Conservation (phyloP, 2,329 filamentous ascomycete species). For the Pestalotiopsis sp. region DNA sequence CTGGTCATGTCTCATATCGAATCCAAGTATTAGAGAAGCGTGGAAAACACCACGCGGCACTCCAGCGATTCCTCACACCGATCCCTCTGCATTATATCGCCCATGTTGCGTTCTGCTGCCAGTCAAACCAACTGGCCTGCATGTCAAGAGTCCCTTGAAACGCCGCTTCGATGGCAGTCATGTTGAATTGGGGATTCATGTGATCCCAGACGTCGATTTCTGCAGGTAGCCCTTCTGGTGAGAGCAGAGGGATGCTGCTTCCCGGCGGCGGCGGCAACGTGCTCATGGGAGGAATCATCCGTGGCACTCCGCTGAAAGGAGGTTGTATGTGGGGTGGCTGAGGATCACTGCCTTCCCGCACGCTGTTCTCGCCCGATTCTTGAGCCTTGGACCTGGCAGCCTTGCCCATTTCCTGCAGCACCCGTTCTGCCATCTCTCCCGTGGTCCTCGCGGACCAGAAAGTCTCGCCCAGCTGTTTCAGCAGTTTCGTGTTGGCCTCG, state of each 20-base stretch:
- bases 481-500: conserved; percentile 53
- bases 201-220: conserved; percentile 58
- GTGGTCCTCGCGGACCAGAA: conserved; percentile 61
- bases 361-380: conserved; percentile 24
- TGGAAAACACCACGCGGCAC: background rate
- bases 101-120: conserved; percentile 26
- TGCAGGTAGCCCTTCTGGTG: conserved; percentile 43
- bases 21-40: background rate
- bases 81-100: background rate
- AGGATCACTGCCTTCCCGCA: conserved; percentile 23
- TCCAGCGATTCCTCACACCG: background rate
- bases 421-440: conserved; percentile 55
- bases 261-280: conserved; percentile 12
- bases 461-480: conserved; percentile 56
- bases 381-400: conserved; percentile 49
- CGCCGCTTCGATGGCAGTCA: conserved; percentile 56
- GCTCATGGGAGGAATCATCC: background rate
- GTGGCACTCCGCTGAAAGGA: background rate
- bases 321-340: conserved; percentile 16
- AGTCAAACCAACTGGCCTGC: conserved; percentile 52
- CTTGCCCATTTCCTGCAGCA: conserved; percentile 58
- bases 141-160: conserved; percentile 57
- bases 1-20: conserved; percentile 1
- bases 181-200: conserved; percentile 57
- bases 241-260: conserved; percentile 28